These are phyloP conservation scores for Protomyces arabidopsidicola DNA, from an alignment of 1,139 yeast genomes.

Conservation along the genomic window DNA sequence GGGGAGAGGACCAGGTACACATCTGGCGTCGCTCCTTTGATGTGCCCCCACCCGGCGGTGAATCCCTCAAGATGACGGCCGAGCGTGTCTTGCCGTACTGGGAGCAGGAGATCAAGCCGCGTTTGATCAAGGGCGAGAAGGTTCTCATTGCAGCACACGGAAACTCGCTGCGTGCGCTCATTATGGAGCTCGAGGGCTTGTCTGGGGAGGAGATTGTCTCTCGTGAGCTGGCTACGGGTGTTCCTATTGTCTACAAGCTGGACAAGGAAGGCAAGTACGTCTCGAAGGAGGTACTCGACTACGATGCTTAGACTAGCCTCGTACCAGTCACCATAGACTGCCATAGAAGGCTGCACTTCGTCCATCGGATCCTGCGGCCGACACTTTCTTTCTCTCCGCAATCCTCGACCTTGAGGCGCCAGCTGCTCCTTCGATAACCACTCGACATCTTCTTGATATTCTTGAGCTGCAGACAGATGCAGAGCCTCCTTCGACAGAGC, in stretches of 20 bases:
- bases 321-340: too few species aligned
- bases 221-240: conserved; percentile 71
- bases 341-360: too few species aligned
- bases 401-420: too few species aligned
- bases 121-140: conserved; percentile 79
- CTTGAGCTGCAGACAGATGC: not conserved
- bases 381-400: too few species aligned
- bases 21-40: conserved; percentile 98
- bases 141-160: conserved; percentile 97
- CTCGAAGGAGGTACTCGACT: conserved; percentile 29
- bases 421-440: too few species aligned
- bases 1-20: conserved; percentile 91
- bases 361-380: too few species aligned
- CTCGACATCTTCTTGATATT: too few species aligned
- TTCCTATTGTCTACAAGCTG: conserved; percentile 95
- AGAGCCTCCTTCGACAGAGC: not conserved
- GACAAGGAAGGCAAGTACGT: conserved; percentile 50
- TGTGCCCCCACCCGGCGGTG: conserved; percentile 94
- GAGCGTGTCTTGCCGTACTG: conserved; percentile 97
- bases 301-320: not conserved
- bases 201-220: conserved; percentile 77
- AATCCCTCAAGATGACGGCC: conserved; percentile 89
- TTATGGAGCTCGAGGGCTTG: conserved; percentile 91
- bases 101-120: conserved; percentile 88
- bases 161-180: conserved; percentile 95